Base-by-base conservation (phyloP, 148 eudicot genomes). In the Silene uniflora region DNA sequence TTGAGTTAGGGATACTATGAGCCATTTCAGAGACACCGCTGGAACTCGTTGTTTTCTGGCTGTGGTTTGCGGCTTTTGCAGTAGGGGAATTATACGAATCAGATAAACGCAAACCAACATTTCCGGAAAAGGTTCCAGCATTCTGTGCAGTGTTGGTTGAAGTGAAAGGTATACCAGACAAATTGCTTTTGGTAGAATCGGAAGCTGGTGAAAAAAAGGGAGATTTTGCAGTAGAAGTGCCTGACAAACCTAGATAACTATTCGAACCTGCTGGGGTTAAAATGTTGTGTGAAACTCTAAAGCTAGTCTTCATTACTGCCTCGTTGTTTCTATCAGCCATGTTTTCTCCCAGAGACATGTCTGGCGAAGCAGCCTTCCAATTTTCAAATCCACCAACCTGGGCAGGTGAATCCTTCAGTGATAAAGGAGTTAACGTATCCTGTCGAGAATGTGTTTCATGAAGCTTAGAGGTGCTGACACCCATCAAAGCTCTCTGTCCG, bases 1-100 rank as follows among this genome's bases (percentile, higher is more conserved):
- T 80, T n/a, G 85, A 68, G 75, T 74, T 78, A 76, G 44, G 73
- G 76, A 27, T 63, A 59, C 72, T 77, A 76, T 79, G 74, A 52
- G 74, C 67, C 61, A 69, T 52, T 19, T 80, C 77, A 46, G 74
- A 73, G 70, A 32, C 46, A 54, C 81, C 84, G 10, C 69, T 52
- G 72, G 72, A 58, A 25, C 73, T 10, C 5, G 81, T 47, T 68
- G 80, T 27, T 75, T 66, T 73, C 72, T 84, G 87, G 35, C 75
- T 63, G 61, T 58, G n/a, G 62, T 74, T 74, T 10, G 35, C 32
- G 24, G 78, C 68, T 44, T 74, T 62, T 67, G 66, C 79, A 27
- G 76, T 79, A 73, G 76, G 55, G 81, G 89, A 78, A 73, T 13
- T 65, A 58, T 60, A 59, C 11, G 71, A n/a, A 60, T 70, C 69